These are phyloP conservation scores for Schizophyllum commune DNA, from an alignment of 1,284 basidiomycete genomes.

Conservation along the genomic window DNA sequence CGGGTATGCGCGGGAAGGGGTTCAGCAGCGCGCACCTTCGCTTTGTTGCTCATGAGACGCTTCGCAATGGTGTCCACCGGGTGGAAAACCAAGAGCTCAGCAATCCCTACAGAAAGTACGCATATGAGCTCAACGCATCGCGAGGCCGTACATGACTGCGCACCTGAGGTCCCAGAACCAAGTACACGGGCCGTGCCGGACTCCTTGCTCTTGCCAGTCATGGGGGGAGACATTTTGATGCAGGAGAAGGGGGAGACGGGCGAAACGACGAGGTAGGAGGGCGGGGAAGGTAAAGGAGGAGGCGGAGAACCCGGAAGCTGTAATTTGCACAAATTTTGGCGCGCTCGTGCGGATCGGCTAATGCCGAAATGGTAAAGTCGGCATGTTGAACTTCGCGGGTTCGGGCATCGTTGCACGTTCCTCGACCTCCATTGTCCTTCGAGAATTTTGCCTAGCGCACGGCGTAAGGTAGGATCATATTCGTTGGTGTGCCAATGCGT, in stretches of 20 bases:
- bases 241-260: constrained; percentile 6
- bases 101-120: constrained; percentile 57
- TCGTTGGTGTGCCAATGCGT: too few species aligned
- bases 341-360: too few species aligned
- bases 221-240: constrained; percentile 51
- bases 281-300: not conserved
- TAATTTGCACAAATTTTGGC: not conserved
- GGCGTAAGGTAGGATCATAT: too few species aligned
- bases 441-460: too few species aligned
- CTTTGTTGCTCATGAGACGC: constrained; percentile 96
- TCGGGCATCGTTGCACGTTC: too few species aligned
- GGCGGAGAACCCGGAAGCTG: not conserved
- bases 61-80: constrained; percentile 96
- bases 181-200: constrained; percentile 88
- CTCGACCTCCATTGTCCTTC: too few species aligned
- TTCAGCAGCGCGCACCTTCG: constrained; percentile 39
- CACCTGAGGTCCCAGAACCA: constrained; percentile 89
- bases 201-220: constrained; percentile 66
- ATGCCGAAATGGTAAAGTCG: too few species aligned
- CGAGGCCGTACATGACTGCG: constrained; percentile 13
- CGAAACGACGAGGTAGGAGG: not conserved
- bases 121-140: constrained; percentile 5
- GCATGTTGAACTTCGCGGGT: too few species aligned
- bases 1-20: not conserved
- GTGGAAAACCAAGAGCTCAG: constrained; percentile 89